Evolutionary conservation across 83 land plant genomes (phyloP).

Genomic region (Larix sibirica): DNA sequence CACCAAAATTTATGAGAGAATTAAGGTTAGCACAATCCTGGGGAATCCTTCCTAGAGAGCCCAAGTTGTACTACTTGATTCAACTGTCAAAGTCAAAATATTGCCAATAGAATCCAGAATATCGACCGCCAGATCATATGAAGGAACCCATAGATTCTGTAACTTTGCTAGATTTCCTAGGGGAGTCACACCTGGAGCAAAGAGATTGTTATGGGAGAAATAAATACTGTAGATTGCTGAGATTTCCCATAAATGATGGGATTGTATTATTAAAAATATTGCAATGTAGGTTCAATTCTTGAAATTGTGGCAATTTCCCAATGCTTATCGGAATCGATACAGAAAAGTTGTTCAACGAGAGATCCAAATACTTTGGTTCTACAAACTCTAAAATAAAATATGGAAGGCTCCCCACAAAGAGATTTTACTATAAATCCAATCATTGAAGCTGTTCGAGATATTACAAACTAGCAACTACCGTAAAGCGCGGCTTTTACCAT

Average conservation of each 20-base stretch:
- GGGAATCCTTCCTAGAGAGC: conserved; percentile 61
- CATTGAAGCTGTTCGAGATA: conserved; percentile 22
- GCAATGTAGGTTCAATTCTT: conserved; percentile 30
- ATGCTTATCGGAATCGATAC: conserved; percentile 49
- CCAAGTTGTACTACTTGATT: conserved; percentile 55
- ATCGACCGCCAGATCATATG: no score
- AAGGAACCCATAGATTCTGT: conserved; percentile 43
- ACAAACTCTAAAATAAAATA: conserved; percentile 18
- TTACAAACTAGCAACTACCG: no score
- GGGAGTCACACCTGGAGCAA: conserved; percentile 44
- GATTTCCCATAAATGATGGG: conserved; percentile 43
- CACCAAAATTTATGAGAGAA: no score
- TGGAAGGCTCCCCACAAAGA: conserved; percentile 44
- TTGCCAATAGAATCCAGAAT: no score
- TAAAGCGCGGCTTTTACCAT: no score
- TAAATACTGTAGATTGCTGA: conserved; percentile 39
- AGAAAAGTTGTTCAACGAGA: conserved; percentile 59
- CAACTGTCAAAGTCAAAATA: no score
- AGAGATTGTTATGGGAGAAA: conserved; percentile 65
- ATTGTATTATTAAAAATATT: conserved; percentile 42
- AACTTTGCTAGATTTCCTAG: conserved; percentile 41
- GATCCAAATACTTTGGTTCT: conserved; percentile 33
- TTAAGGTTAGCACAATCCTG: conserved; percentile 30
- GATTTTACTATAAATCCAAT: conserved; percentile 49
- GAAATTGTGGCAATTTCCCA: conserved; percentile 33